Percentiles rank a stretch among this genome's conserved stretches.
These are phyloP conservation scores for Cystofilobasidium bisporidii DNA, from an alignment of 768 basidiomycete genomes.

Conservation along the genomic window DNA sequence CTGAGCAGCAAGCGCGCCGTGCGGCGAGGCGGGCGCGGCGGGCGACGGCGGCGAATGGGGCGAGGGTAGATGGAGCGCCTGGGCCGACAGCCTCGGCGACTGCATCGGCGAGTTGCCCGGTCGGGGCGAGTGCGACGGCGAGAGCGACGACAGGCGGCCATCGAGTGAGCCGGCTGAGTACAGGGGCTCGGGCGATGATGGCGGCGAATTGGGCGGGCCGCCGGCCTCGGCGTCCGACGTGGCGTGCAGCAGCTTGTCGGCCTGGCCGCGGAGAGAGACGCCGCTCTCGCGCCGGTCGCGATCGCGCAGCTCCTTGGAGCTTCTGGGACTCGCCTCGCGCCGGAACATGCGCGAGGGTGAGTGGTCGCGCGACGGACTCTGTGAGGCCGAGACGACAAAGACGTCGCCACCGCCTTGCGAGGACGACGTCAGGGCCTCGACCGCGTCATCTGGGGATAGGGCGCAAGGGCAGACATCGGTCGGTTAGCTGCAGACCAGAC, in stretches of 20 bases:
- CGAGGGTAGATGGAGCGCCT: neutral
- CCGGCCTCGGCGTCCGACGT: neutral
- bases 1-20: neutral
- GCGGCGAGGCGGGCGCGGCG: neutral
- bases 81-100: neutral
- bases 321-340: neutral
- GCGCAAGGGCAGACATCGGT: no score
- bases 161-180: neutral
- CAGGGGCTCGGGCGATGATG: conserved; percentile 3
- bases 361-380: conserved; percentile 6
- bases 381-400: conserved; percentile 20
- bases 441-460: conserved; percentile 8
- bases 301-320: neutral
- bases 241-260: conserved; percentile 9
- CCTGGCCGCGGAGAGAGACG: conserved; percentile 8
- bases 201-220: neutral
- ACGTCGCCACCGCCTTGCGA: conserved; percentile 15
- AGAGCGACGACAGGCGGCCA: neutral
- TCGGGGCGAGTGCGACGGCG: neutral
- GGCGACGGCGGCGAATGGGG: neutral
- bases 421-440: conserved; percentile 16
- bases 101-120: neutral
- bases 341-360: neutral
- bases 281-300: conserved; percentile 8
- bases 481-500: no score